Percentiles rank a stretch among this genome's conserved stretches.
Evolutionary conservation across 176 grass and related monocot species (phyloP).

Genomic region (Oryza glumipatula): DNA sequence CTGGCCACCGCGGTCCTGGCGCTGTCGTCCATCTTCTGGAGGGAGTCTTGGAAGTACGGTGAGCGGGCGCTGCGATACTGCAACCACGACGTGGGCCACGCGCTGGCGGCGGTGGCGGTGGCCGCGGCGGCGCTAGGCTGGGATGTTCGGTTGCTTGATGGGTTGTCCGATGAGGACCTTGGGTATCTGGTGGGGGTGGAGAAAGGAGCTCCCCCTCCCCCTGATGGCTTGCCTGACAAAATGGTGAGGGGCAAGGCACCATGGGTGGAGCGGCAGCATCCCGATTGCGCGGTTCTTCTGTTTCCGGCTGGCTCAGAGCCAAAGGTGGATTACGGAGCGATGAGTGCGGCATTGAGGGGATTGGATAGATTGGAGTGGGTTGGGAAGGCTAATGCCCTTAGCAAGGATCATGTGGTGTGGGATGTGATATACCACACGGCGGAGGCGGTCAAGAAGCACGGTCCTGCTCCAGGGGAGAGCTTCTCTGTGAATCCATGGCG

Average conservation of each 20-base stretch:
- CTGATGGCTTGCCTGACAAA: conserved; percentile 25
- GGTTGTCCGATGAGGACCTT: conserved; percentile 69
- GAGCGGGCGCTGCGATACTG: conserved; percentile 89
- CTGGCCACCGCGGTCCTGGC: conserved; percentile 41
- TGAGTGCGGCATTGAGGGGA: conserved; percentile 41
- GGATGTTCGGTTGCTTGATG: conserved; percentile 76
- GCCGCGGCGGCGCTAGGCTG: conserved; percentile 71
- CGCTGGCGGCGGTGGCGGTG: conserved; percentile 61
- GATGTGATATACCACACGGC: conserved; percentile 80
- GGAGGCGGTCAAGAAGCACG: conserved; percentile 72
- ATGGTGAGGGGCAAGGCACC: conserved; percentile 46
- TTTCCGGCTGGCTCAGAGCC: conserved; percentile 59
- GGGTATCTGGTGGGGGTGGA: conserved; percentile 58
- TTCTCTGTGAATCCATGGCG: conserved; percentile 61
- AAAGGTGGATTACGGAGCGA: conserved; percentile 54
- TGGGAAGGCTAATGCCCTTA: conserved; percentile 69
- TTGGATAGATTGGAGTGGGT: conserved; percentile 58
- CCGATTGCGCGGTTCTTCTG: conserved; percentile 71
- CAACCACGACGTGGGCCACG: conserved; percentile 93
- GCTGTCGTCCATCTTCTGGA: conserved; percentile 87
- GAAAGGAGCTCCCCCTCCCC: conserved; percentile 40
- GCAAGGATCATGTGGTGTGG: conserved; percentile 92
- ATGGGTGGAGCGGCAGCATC: conserved; percentile 79
- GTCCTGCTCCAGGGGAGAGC: conserved; percentile 27
- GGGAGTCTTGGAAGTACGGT: conserved; percentile 94